phyloP scores from a whole-genome alignment of 2,329 filamentous ascomycete species.

The Sclerotinia sclerotiorum region DNA sequence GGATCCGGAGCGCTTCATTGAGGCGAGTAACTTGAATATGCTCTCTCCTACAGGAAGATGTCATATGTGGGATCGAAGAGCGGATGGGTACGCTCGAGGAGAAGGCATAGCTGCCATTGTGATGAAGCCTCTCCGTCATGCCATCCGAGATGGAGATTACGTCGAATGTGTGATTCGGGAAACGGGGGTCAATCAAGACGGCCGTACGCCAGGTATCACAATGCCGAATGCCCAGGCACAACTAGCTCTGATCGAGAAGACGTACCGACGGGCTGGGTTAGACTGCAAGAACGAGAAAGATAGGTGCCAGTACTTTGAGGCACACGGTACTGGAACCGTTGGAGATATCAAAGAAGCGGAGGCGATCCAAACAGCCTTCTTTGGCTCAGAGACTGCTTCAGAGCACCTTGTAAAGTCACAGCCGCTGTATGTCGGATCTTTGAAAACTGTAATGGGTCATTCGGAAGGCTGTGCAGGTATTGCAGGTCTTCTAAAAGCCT shows the following conservation, averaged over 20 bases:
- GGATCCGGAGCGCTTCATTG: slow-evolving; percentile 35
- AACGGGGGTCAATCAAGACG: slow-evolving; percentile 50
- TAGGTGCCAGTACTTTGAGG: slow-evolving; percentile 27
- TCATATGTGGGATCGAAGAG: slow-evolving; percentile 44
- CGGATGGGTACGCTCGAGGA: slow-evolving; percentile 30
- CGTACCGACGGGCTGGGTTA: slow-evolving; percentile 47
- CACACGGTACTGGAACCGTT: slow-evolving; percentile 25
- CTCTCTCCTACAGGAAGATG: slow-evolving; percentile 36
- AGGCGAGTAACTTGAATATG: slow-evolving; percentile 46
- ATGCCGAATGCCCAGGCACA: slow-evolving; percentile 52
- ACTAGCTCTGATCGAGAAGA: slow-evolving; percentile 43
- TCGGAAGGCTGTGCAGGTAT: slow-evolving; percentile 38
- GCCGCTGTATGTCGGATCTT: slow-evolving; percentile 26
- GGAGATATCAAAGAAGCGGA: slow-evolving; percentile 30
- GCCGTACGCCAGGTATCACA: slow-evolving; percentile 51
- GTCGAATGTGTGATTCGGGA: slow-evolving; percentile 55
- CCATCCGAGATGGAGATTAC: slow-evolving; percentile 56
- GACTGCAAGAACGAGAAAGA: slow-evolving; percentile 33
- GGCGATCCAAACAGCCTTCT: slow-evolving; percentile 23
- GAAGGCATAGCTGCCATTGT: slow-evolving; percentile 60
- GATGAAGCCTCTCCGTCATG: slow-evolving; percentile 58
- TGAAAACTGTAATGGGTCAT: slow-evolving; percentile 37
- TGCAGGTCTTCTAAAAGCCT: slow-evolving; percentile 37
- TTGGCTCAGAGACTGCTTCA: neutral
- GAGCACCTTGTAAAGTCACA: neutral